Evolutionary conservation across 2,329 filamentous ascomycete genomes (phyloP).

Genomic region (Arthrobotrys entomopaga): DNA sequence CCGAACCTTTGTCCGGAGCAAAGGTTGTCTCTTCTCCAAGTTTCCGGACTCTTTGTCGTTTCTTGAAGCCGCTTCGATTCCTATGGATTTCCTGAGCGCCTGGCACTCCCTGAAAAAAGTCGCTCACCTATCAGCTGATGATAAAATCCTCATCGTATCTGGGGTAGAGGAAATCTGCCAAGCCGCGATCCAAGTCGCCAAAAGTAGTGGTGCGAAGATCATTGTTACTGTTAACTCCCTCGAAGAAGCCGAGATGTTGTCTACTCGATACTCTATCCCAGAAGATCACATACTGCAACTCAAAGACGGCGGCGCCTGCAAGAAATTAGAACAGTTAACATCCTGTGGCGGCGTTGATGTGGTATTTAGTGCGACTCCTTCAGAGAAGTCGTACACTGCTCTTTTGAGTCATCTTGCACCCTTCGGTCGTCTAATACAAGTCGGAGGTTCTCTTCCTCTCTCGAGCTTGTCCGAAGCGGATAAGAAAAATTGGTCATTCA

Average conservation of each 20-base stretch:
- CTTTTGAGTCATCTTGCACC: conserved; percentile 64
- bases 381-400: conserved; percentile 62
- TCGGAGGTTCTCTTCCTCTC: conserved; percentile 66
- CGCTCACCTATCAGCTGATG: background rate
- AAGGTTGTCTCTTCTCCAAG: background rate
- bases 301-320: conserved; percentile 60
- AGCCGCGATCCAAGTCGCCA: conserved; percentile 23
- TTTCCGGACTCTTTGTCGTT: background rate
- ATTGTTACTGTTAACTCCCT: conserved; percentile 63
- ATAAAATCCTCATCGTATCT: background rate
- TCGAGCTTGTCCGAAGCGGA: no score
- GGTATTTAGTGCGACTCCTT: conserved; percentile 65
- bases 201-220: conserved; percentile 59
- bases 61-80: background rate
- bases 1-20: background rate
- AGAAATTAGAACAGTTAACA: conserved; percentile 60
- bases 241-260: conserved; percentile 60
- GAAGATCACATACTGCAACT: conserved; percentile 62
- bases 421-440: conserved; percentile 65
- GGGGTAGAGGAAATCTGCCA: background rate
- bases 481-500: conserved; percentile 58
- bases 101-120: background rate
- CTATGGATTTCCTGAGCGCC: background rate
- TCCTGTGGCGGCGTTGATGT: conserved; percentile 63
- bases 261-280: conserved; percentile 58